Percentiles rank a stretch among this genome's conserved stretches.
phyloP scores from a whole-genome alignment of 2,329 filamentous ascomycete species.

The Akanthomyces dipterigenus region DNA sequence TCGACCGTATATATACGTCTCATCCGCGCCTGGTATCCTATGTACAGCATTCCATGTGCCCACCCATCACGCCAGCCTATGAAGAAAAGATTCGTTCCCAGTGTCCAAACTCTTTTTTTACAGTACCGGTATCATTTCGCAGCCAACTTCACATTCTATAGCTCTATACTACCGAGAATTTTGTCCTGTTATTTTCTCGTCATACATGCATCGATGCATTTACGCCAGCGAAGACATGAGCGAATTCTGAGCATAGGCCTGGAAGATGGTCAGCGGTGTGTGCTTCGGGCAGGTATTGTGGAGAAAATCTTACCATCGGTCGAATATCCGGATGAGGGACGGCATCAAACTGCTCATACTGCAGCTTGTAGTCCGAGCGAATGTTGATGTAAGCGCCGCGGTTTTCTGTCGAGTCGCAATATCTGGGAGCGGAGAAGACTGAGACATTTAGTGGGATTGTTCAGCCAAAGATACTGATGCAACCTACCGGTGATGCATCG shows the following conservation, averaged over 20 bases:
- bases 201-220: slow-evolving; percentile 13
- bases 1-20: slow-evolving; percentile 3
- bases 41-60: not conserved
- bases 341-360: slow-evolving; percentile 90
- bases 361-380: slow-evolving; percentile 80
- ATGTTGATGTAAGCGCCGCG: slow-evolving; percentile 98
- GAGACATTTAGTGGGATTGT: slow-evolving; percentile 20
- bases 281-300: not conserved
- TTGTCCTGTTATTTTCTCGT: slow-evolving; percentile 8
- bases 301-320: slow-evolving; percentile 61
- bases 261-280: slow-evolving; percentile 20
- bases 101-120: not conserved
- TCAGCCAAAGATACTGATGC: not conserved
- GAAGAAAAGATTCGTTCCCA: not conserved
- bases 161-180: not conserved
- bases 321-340: slow-evolving; percentile 93
- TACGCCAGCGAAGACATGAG: slow-evolving; percentile 73
- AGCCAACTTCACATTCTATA: not conserved
- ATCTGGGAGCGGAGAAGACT: slow-evolving; percentile 95
- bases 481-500: slow-evolving; percentile 80
- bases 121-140: not conserved
- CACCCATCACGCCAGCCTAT: not conserved
- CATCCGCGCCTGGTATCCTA: slow-evolving; percentile 7
- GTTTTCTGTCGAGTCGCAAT: slow-evolving; percentile 97
- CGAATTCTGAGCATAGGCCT: slow-evolving; percentile 81